Conservation (phyloP, 441 rosid species). For the Aquilaria agallochum region DNA sequence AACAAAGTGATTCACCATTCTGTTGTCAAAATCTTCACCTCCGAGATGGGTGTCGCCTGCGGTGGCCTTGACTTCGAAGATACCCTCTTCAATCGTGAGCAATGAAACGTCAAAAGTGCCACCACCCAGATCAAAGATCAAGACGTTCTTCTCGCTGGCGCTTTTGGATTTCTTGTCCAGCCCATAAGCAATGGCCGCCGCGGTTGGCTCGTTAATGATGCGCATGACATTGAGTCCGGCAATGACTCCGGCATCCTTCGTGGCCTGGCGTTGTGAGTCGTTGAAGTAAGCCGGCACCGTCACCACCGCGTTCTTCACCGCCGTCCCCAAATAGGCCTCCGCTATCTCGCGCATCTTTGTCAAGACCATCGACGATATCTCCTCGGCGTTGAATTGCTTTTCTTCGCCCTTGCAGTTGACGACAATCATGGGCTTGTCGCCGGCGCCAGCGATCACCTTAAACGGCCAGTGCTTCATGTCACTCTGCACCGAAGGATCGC, state of each 20-base stretch:
- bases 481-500: conserved; percentile 43
- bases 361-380: conserved; percentile 48
- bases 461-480: conserved; percentile 59
- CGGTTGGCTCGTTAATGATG: conserved; percentile 45
- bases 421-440: conserved; percentile 56
- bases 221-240: no score
- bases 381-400: conserved; percentile 55
- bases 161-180: conserved; percentile 49
- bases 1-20: conserved; percentile 62
- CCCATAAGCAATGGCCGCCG: conserved; percentile 67
- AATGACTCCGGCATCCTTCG: conserved; percentile 28
- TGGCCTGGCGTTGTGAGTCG: conserved; percentile 52
- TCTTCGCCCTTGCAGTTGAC: conserved; percentile 51
- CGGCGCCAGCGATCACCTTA: conserved; percentile 49
- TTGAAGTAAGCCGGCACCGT: conserved; percentile 69
- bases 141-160: conserved; percentile 52
- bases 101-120: conserved; percentile 66
- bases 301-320: conserved; percentile 47
- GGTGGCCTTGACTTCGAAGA: conserved; percentile 57
- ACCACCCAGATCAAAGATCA: conserved; percentile 55
- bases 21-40: conserved; percentile 62
- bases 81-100: conserved; percentile 60
- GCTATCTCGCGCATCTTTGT: conserved; percentile 61
- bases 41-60: conserved; percentile 70
- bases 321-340: conserved; percentile 41